Base-by-base conservation (phyloP, 2,329 filamentous ascomycete genomes). In the Dactylellina sp. region DNA sequence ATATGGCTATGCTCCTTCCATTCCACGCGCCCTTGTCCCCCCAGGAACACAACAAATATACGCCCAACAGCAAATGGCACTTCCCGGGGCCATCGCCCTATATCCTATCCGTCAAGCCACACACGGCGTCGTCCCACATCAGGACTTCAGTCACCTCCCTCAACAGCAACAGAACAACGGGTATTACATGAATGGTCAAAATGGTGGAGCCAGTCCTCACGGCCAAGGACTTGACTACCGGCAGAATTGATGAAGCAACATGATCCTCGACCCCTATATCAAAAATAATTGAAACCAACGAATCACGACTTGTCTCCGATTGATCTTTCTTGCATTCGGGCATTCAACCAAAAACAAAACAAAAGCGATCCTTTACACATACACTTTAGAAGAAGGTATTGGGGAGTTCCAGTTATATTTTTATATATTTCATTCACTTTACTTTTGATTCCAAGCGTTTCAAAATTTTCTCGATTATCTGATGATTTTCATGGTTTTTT, bases 341-440 rank as follows among this genome's bases (percentile, higher is more conserved):
- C 24, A 56, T 50, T 42, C 42, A 66, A 53, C 16, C 60, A 66
- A 55, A 49, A 55, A 55, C 50, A 56, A 53, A 53, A 44, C 59
- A 74, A 74, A 74, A 74, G 61, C 61, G 55, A 53, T 66, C 55
- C 47, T 64, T 74, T 74, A 74, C 46, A 74, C 47, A 74, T 74
- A 74, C 55, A 74, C 55, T 49, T 74, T 66, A 66, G 61, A 65
- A 57, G 61, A 74, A 66, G 70, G 70, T 74, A 74, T 46, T 74
- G 70, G 61, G 70, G 70, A 74, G 70, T 74, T 66, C 57, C 28
- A 61, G 55, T 74, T 52, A 16, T 53, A 14, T 64, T 55, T 49
- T 49, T 55, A 32, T 32, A 32, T 25, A 28, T 50, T 28, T 14
- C n/a, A 25, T 50, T 47, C 28, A 9, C 9, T 37, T 53, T 16